A percentile compares a stretch with the other conserved stretches of the same genome.
Evolutionary conservation across 129 eudicot genomes (phyloP).

Genomic region (Flaveria robusta): DNA sequence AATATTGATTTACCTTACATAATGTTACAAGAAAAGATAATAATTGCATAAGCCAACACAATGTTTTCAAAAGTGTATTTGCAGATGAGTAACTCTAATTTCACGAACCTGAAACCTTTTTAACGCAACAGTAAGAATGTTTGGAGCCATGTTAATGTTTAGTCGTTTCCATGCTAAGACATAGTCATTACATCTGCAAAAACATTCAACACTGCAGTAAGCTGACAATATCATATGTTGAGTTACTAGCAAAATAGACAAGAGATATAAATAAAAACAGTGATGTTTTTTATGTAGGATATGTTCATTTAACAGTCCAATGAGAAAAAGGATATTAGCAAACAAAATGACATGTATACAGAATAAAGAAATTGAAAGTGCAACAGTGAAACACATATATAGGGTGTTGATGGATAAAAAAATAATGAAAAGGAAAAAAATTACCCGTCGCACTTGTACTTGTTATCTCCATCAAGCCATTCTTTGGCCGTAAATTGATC

Average conservation of each 20-base stretch:
- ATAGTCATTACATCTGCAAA: slow-evolving; percentile 86
- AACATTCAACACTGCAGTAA: slow-evolving; percentile 26
- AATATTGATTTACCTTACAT: not conserved
- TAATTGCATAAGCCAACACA: slow-evolving; percentile 1
- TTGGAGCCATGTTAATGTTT: slow-evolving; percentile 66
- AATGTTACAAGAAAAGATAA: slow-evolving; percentile 1
- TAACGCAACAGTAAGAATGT: slow-evolving; percentile 87
- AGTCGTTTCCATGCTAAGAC: slow-evolving; percentile 90
- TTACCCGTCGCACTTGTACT: slow-evolving; percentile 93
- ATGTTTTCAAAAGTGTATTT: slow-evolving; percentile 16
- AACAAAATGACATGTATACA: slow-evolving; percentile 1
- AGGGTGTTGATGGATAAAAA: slow-evolving; percentile 4
- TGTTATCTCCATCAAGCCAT: slow-evolving; percentile 90
- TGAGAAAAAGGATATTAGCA: not conserved
- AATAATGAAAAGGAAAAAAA: slow-evolving; percentile 15
- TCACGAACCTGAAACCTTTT: slow-evolving; percentile 90
- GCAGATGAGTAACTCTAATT: slow-evolving; percentile 12
- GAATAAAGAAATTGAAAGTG: slow-evolving; percentile 1
- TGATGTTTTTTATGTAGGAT: not conserved
- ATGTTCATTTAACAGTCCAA: slow-evolving; percentile 3
- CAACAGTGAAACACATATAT: not conserved
- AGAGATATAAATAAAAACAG: not conserved
- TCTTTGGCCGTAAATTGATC: slow-evolving; percentile 86
- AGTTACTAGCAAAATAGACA: not conserved
- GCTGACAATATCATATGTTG: slow-evolving; percentile 12